Base-by-base conservation (phyloP, 2,329 filamentous ascomycete species). In the Dothistroma pini region DNA sequence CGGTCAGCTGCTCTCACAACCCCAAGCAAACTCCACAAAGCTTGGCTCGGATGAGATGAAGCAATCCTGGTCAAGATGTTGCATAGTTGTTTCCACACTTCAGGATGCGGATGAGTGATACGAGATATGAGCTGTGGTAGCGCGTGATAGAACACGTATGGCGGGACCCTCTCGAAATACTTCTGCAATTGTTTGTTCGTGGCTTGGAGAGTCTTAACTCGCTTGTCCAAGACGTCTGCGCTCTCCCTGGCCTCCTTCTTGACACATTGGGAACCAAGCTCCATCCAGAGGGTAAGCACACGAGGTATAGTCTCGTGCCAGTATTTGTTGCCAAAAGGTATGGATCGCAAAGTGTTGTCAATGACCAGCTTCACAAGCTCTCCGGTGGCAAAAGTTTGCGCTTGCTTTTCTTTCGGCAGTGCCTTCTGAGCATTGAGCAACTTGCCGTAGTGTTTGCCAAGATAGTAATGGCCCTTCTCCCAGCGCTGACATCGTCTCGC, bases 381-480 rank as follows among this genome's bases (percentile, higher is more conserved):
- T 44, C 95, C 96, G 11, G 85, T 90, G 58, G 95, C 77, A 69
- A 71, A 78, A 12, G 74, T 64, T 29, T 75, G 68, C 32, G 73
- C 76, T 60, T 96, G 92, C 65, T 93, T 92, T 31, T 88, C 85
- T 19, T 85, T 80, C 41, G 89, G 87, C 56, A 96, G 84, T 1
- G 84, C 80, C 75, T 91, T 93, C 74, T 97, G 92, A 0, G 91
- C 90, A 70, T 97, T 93, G 2, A 97, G 80, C 4, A 97, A 84
- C 75, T 97, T 99, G 74, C 96, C 96, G 82, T 99, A 99, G 76
- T 97, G 92, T 52, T 93, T 91, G 5, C 95, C 95, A 10, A 99
- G 84, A 74, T 97, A 96, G 74, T 97, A 99, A 73, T 97, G 93
- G 0, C 91, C 93, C 75, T 97, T 97, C 73, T 99, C 95, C 93